Evolutionary conservation across 129 eudicot species (phyloP).

Genomic region (Ambrosia trifida): DNA sequence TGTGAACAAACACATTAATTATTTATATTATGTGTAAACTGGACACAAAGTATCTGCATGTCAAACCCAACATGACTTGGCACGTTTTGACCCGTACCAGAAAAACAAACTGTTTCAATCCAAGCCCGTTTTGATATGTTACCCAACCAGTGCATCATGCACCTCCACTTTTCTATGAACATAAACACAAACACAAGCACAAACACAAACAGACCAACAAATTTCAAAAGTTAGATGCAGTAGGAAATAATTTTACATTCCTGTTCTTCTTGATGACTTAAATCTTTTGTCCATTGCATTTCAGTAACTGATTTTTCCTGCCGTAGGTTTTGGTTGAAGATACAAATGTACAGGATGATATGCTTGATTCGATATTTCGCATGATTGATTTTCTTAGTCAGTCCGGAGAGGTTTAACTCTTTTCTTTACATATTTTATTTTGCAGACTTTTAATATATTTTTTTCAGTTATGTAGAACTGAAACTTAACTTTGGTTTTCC

Average conservation of each 20-base stretch:
- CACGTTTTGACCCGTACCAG: neutral
- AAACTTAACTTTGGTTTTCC: constrained; percentile 28
- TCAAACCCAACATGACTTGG: neutral
- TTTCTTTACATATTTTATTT: constrained; percentile 4
- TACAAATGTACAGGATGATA: constrained; percentile 41
- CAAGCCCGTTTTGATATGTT: neutral
- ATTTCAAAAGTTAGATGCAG: too few species aligned
- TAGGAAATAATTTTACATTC: neutral
- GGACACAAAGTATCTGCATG: neutral
- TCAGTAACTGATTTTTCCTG: constrained; percentile 18
- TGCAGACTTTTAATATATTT: too few species aligned
- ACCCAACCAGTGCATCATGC: neutral
- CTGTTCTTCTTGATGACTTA: neutral
- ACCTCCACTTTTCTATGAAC: too few species aligned
- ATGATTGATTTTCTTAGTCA: constrained; percentile 42
- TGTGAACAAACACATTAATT: neutral
- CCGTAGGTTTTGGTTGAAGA: constrained; percentile 70
- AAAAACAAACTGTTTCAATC: neutral
- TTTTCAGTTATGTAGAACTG: constrained; percentile 4
- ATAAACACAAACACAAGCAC: too few species aligned
- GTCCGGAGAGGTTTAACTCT: constrained; percentile 49
- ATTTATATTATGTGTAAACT: neutral
- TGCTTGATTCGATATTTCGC: constrained; percentile 57
- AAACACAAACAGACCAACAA: too few species aligned
- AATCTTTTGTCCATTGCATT: constrained; percentile 1